A percentile compares a stretch with the other conserved stretches of the same genome.
phyloP scores from a whole-genome alignment of 225 moss, liverwort and hornwort genomes.

The Bryoerythrophyllum caledonicum region DNA sequence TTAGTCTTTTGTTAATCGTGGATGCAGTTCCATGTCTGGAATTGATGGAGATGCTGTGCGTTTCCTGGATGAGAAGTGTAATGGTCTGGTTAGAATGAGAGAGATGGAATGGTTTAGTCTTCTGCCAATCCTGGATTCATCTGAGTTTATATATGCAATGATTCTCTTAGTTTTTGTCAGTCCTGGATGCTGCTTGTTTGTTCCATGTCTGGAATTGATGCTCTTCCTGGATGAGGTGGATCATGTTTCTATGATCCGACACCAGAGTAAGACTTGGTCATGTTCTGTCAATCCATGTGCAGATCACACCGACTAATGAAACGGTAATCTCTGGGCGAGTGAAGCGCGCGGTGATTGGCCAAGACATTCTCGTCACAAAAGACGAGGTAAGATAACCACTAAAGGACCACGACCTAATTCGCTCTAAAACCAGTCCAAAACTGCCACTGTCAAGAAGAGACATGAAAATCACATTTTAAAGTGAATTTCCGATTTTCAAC shows the following conservation, averaged over 20 bases:
- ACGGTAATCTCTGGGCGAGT: constrained; percentile 49
- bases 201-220: constrained; percentile 56
- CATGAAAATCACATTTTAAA: too few relatives aligned
- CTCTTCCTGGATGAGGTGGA: constrained; percentile 47
- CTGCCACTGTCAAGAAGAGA: too few relatives aligned
- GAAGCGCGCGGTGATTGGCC: constrained; percentile 57
- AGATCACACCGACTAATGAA: constrained; percentile 41
- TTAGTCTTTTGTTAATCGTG: too few relatives aligned
- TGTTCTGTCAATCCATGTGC: constrained; percentile 10
- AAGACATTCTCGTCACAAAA: constrained; percentile 45
- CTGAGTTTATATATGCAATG: too few relatives aligned
- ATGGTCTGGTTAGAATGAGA: background rate
- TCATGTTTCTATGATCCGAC: background rate
- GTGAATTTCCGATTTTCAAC: too few relatives aligned
- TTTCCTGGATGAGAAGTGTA: constrained; percentile 41
- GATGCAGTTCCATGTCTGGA: constrained; percentile 51
- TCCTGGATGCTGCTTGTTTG: constrained; percentile 48
- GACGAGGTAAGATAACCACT: constrained; percentile 50
- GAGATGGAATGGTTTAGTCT: too few relatives aligned
- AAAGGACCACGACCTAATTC: too few relatives aligned
- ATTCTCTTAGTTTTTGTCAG: too few relatives aligned
- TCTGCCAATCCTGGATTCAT: too few relatives aligned
- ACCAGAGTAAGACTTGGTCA: background rate
- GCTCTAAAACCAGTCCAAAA: too few relatives aligned
- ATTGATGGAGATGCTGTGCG: constrained; percentile 40